phyloP scores from a whole-genome alignment of 352 stramenopile species.

The Phytophthora vignae region DNA sequence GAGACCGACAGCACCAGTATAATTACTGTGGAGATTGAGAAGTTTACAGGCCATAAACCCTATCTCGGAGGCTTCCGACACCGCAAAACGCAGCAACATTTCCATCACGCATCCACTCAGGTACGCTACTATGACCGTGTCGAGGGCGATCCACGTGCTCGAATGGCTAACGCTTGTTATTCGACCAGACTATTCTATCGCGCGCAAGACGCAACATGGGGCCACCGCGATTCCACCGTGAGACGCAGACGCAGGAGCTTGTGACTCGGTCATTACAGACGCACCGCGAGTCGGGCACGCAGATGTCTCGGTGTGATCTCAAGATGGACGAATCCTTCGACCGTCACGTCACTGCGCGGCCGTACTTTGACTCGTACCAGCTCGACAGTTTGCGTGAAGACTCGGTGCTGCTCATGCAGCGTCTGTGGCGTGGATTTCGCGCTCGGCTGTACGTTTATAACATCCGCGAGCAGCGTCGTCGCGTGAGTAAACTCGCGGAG shows the following conservation, averaged over 20 bases:
- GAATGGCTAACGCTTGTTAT: no score
- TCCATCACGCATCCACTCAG: constrained; percentile 92
- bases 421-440: constrained; percentile 90
- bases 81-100: constrained; percentile 88
- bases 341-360: constrained; percentile 59
- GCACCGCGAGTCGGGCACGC: constrained; percentile 89
- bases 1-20: constrained; percentile 52
- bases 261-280: constrained; percentile 87
- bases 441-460: constrained; percentile 58
- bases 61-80: constrained; percentile 92
- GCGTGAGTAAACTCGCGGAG: constrained; percentile 36
- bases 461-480: constrained; percentile 50
- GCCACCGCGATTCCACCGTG: constrained; percentile 58
- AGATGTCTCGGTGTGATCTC: constrained; percentile 88
- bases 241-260: constrained; percentile 91
- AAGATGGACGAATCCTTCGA: constrained; percentile 76
- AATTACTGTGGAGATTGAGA: constrained; percentile 79
- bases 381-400: constrained; percentile 80
- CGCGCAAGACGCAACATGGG: constrained; percentile 52
- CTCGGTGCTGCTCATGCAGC: constrained; percentile 83
- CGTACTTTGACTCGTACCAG: constrained; percentile 93
- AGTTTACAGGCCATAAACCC: constrained; percentile 79
- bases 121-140: no score
- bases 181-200: constrained; percentile 57
- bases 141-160: no score